These are phyloP conservation scores for Piper longum DNA, from an alignment of 164 flowering plant genomes.

Conservation along the genomic window DNA sequence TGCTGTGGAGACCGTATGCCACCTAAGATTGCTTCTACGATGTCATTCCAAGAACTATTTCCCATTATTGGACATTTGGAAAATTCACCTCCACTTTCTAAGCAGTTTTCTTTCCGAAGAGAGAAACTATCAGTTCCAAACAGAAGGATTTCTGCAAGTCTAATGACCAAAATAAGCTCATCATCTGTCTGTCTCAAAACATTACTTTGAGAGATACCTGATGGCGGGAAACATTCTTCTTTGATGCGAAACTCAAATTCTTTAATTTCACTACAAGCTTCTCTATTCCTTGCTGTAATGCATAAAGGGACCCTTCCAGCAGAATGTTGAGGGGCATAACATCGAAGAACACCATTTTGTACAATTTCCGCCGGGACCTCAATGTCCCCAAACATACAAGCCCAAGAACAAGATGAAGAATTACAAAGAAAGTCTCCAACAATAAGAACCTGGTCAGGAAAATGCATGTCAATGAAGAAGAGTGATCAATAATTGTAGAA, in stretches of 20 bases:
- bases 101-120: constrained; percentile 18
- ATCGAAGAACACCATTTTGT: constrained; percentile 71
- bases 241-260: constrained; percentile 71
- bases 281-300: constrained; percentile 66
- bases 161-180: constrained; percentile 57
- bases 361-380: constrained; percentile 75
- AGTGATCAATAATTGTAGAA: neutral
- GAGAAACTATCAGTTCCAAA: constrained; percentile 18
- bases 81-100: constrained; percentile 17
- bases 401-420: constrained; percentile 55
- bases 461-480: constrained; percentile 2
- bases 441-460: constrained; percentile 59
- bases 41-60: constrained; percentile 45
- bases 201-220: constrained; percentile 10
- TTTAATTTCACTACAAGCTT: constrained; percentile 80
- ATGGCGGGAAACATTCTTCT: constrained; percentile 10
- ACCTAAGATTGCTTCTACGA: constrained; percentile 43
- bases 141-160: constrained; percentile 59
- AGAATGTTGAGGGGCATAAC: constrained; percentile 59
- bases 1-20: constrained; percentile 40
- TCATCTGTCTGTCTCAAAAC: constrained; percentile 37
- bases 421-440: constrained; percentile 80
- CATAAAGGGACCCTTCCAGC: constrained; percentile 69
- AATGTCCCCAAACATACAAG: constrained; percentile 83
- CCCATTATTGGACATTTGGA: constrained; percentile 19